Evolutionary conservation across 192 early-diverging fungal genomes (phyloP).

Genomic region (Tieghemiomyces parasiticus): DNA sequence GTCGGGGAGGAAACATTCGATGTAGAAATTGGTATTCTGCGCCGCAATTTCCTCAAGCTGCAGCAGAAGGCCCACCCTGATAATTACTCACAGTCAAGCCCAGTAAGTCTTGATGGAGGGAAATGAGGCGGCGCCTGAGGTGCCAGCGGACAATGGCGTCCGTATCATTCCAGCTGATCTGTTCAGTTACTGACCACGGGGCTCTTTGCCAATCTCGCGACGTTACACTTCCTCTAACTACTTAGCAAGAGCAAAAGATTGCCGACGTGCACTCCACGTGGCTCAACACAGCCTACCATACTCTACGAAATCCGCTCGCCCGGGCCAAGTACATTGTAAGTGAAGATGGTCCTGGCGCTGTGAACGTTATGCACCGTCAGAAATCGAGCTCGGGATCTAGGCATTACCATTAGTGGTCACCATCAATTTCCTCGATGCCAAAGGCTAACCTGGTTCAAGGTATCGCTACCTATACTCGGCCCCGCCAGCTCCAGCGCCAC

Average conservation of each 20-base stretch:
- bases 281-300: slow-evolving; percentile 65
- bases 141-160: too few relatives aligned
- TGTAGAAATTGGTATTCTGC: slow-evolving; percentile 42
- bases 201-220: too few relatives aligned
- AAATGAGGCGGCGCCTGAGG: too few relatives aligned
- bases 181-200: too few relatives aligned
- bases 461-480: not conserved
- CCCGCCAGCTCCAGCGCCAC: slow-evolving; percentile 28
- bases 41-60: slow-evolving; percentile 47
- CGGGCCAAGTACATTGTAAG: slow-evolving; percentile 52
- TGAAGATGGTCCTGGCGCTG: too few relatives aligned
- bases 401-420: too few relatives aligned
- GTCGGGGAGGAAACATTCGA: slow-evolving; percentile 36
- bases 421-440: too few relatives aligned
- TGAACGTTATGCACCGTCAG: too few relatives aligned
- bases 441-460: too few relatives aligned
- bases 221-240: too few relatives aligned
- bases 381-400: too few relatives aligned
- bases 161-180: too few relatives aligned
- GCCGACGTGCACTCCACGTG: slow-evolving; percentile 37
- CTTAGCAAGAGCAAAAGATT: slow-evolving; percentile 8
- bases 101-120: slow-evolving; percentile 31
- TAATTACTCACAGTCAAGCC: slow-evolving; percentile 42
- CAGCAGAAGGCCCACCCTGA: slow-evolving; percentile 84
- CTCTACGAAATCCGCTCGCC: slow-evolving; percentile 46